These are phyloP conservation scores for Houttuynia cordata DNA, from an alignment of 164 flowering plant genomes.

Conservation along the genomic window DNA sequence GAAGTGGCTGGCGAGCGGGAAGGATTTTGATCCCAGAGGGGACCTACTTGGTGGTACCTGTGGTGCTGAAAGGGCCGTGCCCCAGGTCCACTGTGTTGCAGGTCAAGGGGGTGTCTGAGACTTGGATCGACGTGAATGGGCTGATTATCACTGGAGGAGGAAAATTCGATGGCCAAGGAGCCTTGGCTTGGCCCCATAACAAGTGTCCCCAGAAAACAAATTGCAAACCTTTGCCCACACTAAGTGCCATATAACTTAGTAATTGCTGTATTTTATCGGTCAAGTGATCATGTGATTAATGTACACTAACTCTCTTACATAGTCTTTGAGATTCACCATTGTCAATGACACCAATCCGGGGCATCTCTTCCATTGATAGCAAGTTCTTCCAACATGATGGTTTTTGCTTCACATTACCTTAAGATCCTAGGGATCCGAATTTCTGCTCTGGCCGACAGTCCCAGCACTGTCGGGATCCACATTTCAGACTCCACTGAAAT, in stretches of 20 bases:
- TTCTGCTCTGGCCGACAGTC: constrained; percentile 1
- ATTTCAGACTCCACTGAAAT: not conserved
- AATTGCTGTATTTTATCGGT: not conserved
- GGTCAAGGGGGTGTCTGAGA: constrained; percentile 4
- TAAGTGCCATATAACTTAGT: constrained; percentile 1
- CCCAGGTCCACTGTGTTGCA: not conserved
- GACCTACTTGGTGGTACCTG: constrained; percentile 4
- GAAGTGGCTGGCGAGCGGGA: not conserved
- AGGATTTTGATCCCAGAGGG: constrained; percentile 5
- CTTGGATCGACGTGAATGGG: constrained; percentile 3
- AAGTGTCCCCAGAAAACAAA: not conserved
- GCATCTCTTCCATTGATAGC: not conserved
- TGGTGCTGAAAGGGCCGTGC: constrained; percentile 7
- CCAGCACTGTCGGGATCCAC: constrained; percentile 7
- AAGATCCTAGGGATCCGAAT: not conserved
- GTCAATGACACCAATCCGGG: not conserved
- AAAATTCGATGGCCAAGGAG: constrained; percentile 11
- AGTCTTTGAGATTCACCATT: constrained; percentile 18
- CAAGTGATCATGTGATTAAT: not conserved
- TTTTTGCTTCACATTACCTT: not conserved
- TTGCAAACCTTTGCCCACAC: constrained; percentile 8
- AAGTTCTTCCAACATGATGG: constrained; percentile 1
- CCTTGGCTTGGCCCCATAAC: constrained; percentile 8
- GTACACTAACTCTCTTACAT: not conserved
- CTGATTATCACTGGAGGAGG: constrained; percentile 9